Conservation (phyloP, 495 filamentous ascomycete genomes). For the Rhizodiscina lignyota region DNA sequence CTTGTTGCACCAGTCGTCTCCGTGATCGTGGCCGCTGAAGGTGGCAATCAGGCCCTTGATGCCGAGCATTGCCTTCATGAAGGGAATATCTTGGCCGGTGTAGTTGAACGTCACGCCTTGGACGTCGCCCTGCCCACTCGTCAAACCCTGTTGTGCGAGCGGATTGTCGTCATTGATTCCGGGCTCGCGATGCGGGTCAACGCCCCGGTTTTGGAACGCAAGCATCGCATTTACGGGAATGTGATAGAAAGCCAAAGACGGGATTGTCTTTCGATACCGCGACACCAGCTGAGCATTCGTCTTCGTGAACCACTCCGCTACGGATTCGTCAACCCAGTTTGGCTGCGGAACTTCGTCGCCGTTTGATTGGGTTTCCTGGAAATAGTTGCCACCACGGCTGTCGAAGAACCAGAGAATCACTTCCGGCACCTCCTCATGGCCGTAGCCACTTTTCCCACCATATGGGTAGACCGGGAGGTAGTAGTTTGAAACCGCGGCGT, state of each 20-base stretch:
- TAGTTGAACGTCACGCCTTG: too few species aligned
- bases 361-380: conserved; percentile 19
- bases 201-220: conserved; percentile 24
- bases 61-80: conserved; percentile 51
- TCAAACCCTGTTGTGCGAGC: conserved; percentile 35
- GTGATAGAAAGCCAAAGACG: conserved; percentile 56
- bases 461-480: conserved; percentile 37
- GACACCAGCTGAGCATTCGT: conserved; percentile 27
- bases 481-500: conserved; percentile 58
- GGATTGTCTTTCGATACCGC: conserved; percentile 32
- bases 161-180: conserved; percentile 50
- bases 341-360: too few species aligned
- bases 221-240: conserved; percentile 47
- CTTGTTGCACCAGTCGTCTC: conserved; percentile 45
- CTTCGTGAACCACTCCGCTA: conserved; percentile 43
- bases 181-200: conserved; percentile 29
- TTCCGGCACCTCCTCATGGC: conserved; percentile 20
- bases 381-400: conserved; percentile 37
- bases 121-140: conserved; percentile 24
- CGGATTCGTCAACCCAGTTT: conserved; percentile 29
- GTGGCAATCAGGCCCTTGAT: conserved; percentile 45
- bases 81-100: conserved; percentile 43
- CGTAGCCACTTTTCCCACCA: too few species aligned
- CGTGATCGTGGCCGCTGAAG: conserved; percentile 58
- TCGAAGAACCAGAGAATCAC: conserved; percentile 68